Evolutionary conservation across 371 early-diverging fungal genomes (phyloP), one percentile per base, ranked within the genome.

Genomic region (Rhizomucor miehei): DNA sequence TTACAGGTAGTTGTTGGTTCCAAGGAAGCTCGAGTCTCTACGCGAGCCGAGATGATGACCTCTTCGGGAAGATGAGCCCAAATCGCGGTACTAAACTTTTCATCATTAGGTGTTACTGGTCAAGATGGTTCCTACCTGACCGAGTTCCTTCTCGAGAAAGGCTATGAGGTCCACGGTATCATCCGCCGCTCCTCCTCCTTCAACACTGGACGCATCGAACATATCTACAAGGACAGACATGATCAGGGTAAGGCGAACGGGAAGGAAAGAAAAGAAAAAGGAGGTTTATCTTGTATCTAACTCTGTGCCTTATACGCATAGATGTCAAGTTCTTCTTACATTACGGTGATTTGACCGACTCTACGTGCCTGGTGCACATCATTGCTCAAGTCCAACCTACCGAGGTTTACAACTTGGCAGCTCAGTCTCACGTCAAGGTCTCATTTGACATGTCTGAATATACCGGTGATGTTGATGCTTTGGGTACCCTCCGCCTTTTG

Each of bases 361-460:
- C 90, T 19, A 89, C 90, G 6, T 87, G 86, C 66, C 67, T 92
- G 51, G 87, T 90, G 19, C 84, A 87, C 65, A 88, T 93, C 56
- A 78, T 91, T 44, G 73, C 85, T 25, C 79, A 88, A 57, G 82
- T 91, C 36, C 85, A 87, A 48, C 90, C 92, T 21, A 88, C 86
- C 34, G 92, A 89, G 66, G 74, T 89, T 40, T 89, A 91, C 69
- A 90, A 89, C 71, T 78, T 89, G 67, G 88, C 82, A 47, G 88
- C 87, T 35, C 87, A 87, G 61, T 88, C 88, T 35, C 90, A 90
- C 63, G 92, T 92, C 69, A 90, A 90, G 71, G 91, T 92, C 20
- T 91, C 91, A 8, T 92, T 92, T 65, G 90, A 91, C 54, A 89
- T 91, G 90, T 85, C 93, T 35, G 90, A 91, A 68, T 92, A 92